Percentiles rank a stretch among this genome's conserved stretches.
Evolutionary conservation across 83 land plant species (phyloP).

Genomic region (Diphasiastrum complanatum): DNA sequence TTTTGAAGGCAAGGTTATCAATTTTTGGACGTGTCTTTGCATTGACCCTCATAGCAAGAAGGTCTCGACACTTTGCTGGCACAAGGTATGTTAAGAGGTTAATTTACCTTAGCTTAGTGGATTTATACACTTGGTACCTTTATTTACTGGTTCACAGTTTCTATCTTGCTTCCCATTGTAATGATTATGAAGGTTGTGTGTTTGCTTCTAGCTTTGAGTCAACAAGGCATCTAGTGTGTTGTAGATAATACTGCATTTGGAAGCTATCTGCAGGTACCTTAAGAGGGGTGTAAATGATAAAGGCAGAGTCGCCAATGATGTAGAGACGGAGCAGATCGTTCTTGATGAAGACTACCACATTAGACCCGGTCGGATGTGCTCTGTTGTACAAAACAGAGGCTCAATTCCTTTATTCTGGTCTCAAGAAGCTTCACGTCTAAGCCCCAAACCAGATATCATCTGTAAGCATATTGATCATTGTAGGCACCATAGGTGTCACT

Average conservation of each 20-base stretch:
- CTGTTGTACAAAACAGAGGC: constrained; percentile 94
- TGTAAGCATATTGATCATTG: constrained; percentile 45
- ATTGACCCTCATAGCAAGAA: constrained; percentile 75
- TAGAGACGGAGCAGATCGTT: constrained; percentile 89
- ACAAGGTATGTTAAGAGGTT: constrained; percentile 85
- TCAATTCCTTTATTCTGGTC: constrained; percentile 99
- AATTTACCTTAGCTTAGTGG: too few species aligned
- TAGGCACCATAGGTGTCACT: background rate
- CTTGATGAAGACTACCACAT: constrained; percentile 79
- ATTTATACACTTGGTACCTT: background rate
- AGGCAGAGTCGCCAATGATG: constrained; percentile 96
- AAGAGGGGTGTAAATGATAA: constrained; percentile 94
- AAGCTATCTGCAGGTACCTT: constrained; percentile 54
- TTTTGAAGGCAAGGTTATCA: constrained; percentile 63
- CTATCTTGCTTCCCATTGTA: too few species aligned
- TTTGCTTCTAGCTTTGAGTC: too few species aligned
- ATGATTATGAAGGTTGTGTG: too few species aligned
- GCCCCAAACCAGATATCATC: constrained; percentile 97
- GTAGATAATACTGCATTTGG: too few species aligned
- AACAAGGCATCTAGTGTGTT: too few species aligned
- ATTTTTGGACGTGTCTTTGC: constrained; percentile 83
- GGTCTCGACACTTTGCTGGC: constrained; percentile 97
- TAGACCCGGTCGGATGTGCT: constrained; percentile 75
- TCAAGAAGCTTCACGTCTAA: constrained; percentile 88
- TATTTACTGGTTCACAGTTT: background rate